phyloP scores from a whole-genome alignment of 306 rosid genomes.

The Cyclanthera cordifolia region DNA sequence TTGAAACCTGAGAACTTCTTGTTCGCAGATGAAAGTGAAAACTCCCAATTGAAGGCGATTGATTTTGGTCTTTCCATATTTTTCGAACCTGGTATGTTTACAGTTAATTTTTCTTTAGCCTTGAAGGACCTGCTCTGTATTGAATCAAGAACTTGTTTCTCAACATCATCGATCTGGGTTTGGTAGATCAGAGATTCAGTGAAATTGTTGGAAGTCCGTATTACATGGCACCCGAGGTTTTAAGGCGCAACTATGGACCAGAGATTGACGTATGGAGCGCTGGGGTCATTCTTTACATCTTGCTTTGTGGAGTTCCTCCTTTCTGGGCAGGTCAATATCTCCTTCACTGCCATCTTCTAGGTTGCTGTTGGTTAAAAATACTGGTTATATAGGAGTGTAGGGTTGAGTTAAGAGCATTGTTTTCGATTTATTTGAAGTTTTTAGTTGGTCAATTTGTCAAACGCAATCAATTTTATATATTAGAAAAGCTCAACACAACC shows the following conservation, averaged over 20 bases:
- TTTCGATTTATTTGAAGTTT: too few relatives aligned
- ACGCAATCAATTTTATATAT: too few relatives aligned
- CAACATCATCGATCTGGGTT: too few relatives aligned
- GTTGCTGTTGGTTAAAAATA: too few relatives aligned
- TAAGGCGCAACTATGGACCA: conserved; percentile 72
- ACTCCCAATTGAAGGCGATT: conserved; percentile 68
- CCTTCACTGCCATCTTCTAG: background rate
- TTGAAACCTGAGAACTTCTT: conserved; percentile 95
- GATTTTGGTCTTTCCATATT: conserved; percentile 91
- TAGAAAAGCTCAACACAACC: too few relatives aligned
- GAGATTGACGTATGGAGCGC: conserved; percentile 91
- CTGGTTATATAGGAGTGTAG: too few relatives aligned
- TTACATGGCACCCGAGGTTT: conserved; percentile 97
- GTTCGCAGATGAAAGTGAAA: conserved; percentile 79
- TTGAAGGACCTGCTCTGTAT: background rate
- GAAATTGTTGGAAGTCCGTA: conserved; percentile 98
- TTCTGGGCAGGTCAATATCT: conserved; percentile 77
- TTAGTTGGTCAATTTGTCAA: too few relatives aligned
- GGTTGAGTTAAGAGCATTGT: too few relatives aligned
- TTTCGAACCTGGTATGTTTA: conserved; percentile 81
- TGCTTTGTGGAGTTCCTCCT: conserved; percentile 43
- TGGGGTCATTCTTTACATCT: conserved; percentile 66
- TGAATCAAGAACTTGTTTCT: background rate
- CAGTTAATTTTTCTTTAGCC: too few relatives aligned
- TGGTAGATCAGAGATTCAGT: conserved; percentile 63